Percentiles rank a stretch among this genome's conserved stretches.
Conservation (phyloP, 257 asterid genomes). For the Coffea canephora region DNA sequence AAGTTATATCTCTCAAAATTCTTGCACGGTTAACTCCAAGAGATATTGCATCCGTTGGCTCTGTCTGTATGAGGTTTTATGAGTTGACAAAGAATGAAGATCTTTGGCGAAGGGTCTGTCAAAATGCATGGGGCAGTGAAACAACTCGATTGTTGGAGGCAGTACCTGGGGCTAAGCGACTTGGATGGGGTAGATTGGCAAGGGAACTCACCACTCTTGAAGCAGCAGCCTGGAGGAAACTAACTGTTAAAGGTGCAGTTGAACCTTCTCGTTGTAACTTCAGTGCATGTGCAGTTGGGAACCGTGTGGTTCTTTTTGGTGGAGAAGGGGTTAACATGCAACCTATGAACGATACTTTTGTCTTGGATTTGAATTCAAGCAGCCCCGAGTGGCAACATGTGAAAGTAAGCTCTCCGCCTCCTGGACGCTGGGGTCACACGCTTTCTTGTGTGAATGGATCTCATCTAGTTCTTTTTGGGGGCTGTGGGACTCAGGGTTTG, state of each 20-base stretch:
- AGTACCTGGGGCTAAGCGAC: constrained; percentile 74
- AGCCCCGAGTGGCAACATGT: constrained; percentile 84
- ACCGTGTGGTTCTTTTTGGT: constrained; percentile 86
- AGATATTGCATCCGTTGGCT: constrained; percentile 84
- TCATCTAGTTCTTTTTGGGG: constrained; percentile 81
- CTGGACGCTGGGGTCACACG: constrained; percentile 97
- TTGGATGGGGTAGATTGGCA: constrained; percentile 90
- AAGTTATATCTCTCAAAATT: constrained; percentile 65
- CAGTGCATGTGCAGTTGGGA: constrained; percentile 95
- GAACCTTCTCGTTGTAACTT: constrained; percentile 97
- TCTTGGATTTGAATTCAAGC: constrained; percentile 71
- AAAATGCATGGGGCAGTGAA: constrained; percentile 89
- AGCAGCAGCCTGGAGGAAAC: constrained; percentile 89
- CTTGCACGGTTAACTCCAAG: constrained; percentile 71
- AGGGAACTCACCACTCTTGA: constrained; percentile 89
- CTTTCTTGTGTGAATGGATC: constrained; percentile 93
- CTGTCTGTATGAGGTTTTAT: constrained; percentile 68
- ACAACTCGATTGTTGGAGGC: constrained; percentile 73
- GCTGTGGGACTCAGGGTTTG: constrained; percentile 92
- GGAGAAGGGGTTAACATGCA: constrained; percentile 99
- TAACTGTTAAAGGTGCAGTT: constrained; percentile 79
- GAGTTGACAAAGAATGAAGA: constrained; percentile 79
- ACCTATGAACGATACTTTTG: constrained; percentile 91
- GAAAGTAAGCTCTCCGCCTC: constrained; percentile 87
- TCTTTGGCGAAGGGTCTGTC: constrained; percentile 87